Percentiles rank a stretch among this genome's conserved stretches.
These are phyloP conservation scores for Luzula sylvatica DNA, from an alignment of 176 grass and related monocot species.

Conservation along the genomic window DNA sequence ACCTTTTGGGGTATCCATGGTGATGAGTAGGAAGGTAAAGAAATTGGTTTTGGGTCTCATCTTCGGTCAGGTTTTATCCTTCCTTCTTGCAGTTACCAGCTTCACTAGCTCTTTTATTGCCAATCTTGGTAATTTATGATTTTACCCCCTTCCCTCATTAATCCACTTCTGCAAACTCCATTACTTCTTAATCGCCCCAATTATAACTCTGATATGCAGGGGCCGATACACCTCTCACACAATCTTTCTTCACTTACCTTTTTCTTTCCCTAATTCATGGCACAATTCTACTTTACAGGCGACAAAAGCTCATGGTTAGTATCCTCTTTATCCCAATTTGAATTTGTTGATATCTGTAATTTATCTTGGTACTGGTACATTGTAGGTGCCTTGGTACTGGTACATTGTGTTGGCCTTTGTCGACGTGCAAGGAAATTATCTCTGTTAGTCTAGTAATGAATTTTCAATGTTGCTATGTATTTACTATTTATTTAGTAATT, in stretches of 20 bases:
- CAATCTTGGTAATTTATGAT: conserved; percentile 35
- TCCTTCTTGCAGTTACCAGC: conserved; percentile 52
- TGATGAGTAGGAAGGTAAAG: conserved; percentile 34
- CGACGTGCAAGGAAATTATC: conserved; percentile 73
- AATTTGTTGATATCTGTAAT: background rate
- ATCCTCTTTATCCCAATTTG: background rate
- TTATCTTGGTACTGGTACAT: conserved; percentile 6
- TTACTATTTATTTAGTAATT: no score
- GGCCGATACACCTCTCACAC: conserved; percentile 61
- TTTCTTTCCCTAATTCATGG: conserved; percentile 45
- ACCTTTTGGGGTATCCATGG: no score
- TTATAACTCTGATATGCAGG: conserved; percentile 30
- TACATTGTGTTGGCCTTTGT: conserved; percentile 56
- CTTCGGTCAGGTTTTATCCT: conserved; percentile 69
- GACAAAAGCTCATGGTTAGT: conserved; percentile 35
- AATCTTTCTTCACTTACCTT: conserved; percentile 70
- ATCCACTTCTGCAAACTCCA: background rate
- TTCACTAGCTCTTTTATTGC: conserved; percentile 69
- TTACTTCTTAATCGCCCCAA: background rate
- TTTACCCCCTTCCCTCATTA: background rate
- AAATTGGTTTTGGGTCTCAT: conserved; percentile 38
- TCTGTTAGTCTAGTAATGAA: conserved; percentile 31
- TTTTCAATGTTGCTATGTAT: background rate
- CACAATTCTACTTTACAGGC: conserved; percentile 36
- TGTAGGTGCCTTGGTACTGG: conserved; percentile 92